Conservation (phyloP, 805 yeast genomes). For the Metschnikowia cubensis region DNA sequence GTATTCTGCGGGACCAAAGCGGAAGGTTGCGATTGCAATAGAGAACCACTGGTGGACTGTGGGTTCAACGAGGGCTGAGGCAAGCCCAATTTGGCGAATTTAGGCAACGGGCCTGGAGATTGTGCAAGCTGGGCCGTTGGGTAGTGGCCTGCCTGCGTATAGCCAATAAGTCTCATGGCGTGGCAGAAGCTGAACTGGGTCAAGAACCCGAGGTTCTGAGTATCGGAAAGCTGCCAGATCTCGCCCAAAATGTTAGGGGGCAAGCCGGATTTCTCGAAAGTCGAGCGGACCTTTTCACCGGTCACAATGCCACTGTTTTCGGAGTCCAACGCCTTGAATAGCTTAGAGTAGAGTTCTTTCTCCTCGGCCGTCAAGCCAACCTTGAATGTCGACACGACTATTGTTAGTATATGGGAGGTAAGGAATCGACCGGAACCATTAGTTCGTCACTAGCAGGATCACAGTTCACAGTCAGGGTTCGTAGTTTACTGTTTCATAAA, state of each 20-base stretch:
- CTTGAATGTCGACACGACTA: slow-evolving; percentile 28
- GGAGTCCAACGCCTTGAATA: slow-evolving; percentile 76
- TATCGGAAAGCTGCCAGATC: slow-evolving; percentile 93
- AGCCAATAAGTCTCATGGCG: slow-evolving; percentile 87
- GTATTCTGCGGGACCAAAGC: slow-evolving; percentile 33
- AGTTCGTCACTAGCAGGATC: no score
- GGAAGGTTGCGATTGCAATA: slow-evolving; percentile 41
- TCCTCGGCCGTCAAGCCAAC: slow-evolving; percentile 69
- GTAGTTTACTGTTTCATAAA: no score
- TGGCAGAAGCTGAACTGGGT: slow-evolving; percentile 75
- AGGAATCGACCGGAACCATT: not conserved
- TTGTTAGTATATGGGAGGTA: slow-evolving; percentile 1
- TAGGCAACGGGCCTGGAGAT: slow-evolving; percentile 61
- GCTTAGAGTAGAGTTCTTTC: slow-evolving; percentile 62
- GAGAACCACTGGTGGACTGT: slow-evolving; percentile 35
- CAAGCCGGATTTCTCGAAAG: slow-evolving; percentile 82
- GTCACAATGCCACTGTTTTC: slow-evolving; percentile 78
- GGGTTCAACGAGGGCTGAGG: slow-evolving; percentile 24
- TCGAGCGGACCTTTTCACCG: slow-evolving; percentile 78
- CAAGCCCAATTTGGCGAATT: slow-evolving; percentile 39
- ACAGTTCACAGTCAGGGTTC: no score
- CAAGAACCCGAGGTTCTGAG: slow-evolving; percentile 79
- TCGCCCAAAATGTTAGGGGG: slow-evolving; percentile 77
- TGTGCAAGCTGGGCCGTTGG: slow-evolving; percentile 51
- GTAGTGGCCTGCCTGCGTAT: slow-evolving; percentile 70